These are phyloP conservation scores for Phaeodactylum tricornutum DNA, from an alignment of 108 stramenopile species.

Conservation along the genomic window DNA sequence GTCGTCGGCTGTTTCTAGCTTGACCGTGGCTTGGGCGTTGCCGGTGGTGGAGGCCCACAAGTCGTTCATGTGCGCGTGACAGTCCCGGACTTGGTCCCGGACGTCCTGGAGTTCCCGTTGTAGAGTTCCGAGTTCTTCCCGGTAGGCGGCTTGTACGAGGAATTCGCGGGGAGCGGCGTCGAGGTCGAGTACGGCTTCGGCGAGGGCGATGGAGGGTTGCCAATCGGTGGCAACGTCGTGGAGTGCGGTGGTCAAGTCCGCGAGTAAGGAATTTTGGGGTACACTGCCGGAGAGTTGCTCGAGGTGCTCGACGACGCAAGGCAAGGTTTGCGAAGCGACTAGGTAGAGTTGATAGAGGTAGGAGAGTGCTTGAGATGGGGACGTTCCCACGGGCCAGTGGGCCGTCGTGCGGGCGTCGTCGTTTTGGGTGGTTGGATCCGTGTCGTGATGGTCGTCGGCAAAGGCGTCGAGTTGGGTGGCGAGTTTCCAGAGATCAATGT, in stretches of 20 bases:
- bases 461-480: constrained; percentile 23
- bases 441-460: constrained; percentile 1
- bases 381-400: constrained; percentile 12
- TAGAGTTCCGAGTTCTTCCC: constrained; percentile 60
- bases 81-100: constrained; percentile 50
- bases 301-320: constrained; percentile 40
- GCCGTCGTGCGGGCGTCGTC: constrained; percentile 3
- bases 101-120: constrained; percentile 52
- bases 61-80: constrained; percentile 56
- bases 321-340: constrained; percentile 48
- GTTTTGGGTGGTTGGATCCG: too few relatives aligned
- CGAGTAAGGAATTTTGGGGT: not conserved
- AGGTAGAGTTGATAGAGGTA: constrained; percentile 64
- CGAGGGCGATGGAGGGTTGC: constrained; percentile 18
- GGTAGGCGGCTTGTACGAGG: constrained; percentile 50
- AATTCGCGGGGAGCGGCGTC: constrained; percentile 82
- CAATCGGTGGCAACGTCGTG: not conserved
- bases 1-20: constrained; percentile 50
- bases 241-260: not conserved
- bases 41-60: constrained; percentile 27
- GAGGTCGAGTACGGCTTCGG: constrained; percentile 69
- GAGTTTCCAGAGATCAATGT: constrained; percentile 37
- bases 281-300: constrained; percentile 11
- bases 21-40: constrained; percentile 22
- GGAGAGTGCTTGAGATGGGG: constrained; percentile 60